These are phyloP conservation scores for Bipolaris oryzae DNA, from an alignment of 2,329 filamentous ascomycete genomes.

Conservation along the genomic window DNA sequence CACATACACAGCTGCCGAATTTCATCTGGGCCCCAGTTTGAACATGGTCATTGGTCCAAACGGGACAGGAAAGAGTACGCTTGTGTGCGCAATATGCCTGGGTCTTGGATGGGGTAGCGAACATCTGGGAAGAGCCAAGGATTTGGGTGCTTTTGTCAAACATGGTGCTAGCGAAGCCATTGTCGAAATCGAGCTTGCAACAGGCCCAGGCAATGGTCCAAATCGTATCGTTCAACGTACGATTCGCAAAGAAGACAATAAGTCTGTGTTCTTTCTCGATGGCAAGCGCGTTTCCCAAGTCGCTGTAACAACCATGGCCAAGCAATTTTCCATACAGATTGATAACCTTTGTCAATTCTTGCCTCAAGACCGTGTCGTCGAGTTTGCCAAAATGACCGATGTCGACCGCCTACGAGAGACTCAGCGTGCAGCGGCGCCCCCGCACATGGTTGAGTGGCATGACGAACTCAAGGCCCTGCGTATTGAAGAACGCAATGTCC, in stretches of 20 bases:
- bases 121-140: slow-evolving; percentile 83
- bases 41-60: slow-evolving; percentile 99
- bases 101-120: slow-evolving; percentile 78
- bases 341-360: slow-evolving; percentile 98
- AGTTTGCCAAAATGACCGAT: slow-evolving; percentile 84
- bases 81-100: slow-evolving; percentile 95
- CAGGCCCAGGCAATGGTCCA: slow-evolving; percentile 57
- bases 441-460: slow-evolving; percentile 81
- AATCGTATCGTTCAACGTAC: slow-evolving; percentile 78
- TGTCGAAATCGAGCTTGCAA: slow-evolving; percentile 90
- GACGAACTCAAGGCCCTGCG: slow-evolving; percentile 73
- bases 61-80: slow-evolving; percentile 94
- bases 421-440: slow-evolving; percentile 82
- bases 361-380: slow-evolving; percentile 92
- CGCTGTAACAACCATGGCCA: slow-evolving; percentile 70
- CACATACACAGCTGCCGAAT: slow-evolving; percentile 91
- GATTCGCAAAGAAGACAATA: slow-evolving; percentile 83
- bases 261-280: slow-evolving; percentile 78
- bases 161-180: slow-evolving; percentile 77
- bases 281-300: slow-evolving; percentile 66
- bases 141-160: slow-evolving; percentile 90
- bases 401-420: slow-evolving; percentile 84
- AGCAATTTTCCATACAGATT: slow-evolving; percentile 83
- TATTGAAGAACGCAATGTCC: slow-evolving; percentile 68
- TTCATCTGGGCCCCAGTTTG: slow-evolving; percentile 85